A percentile compares a stretch with the other conserved stretches of the same genome.
phyloP scores from a whole-genome alignment of 2,329 filamentous ascomycete species.

The Penicillium brasilianum region DNA sequence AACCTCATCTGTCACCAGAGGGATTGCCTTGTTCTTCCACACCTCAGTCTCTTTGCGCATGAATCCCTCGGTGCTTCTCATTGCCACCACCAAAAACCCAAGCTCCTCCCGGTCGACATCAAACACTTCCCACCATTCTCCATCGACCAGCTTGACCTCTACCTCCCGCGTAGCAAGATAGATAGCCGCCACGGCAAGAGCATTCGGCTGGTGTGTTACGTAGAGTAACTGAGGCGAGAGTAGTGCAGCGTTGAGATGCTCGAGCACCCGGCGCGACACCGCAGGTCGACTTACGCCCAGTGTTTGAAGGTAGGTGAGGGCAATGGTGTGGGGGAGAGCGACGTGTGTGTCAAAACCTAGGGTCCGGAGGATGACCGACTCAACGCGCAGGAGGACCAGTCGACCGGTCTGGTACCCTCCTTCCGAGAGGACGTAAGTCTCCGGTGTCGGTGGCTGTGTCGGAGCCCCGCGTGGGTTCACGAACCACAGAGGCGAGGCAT shows the following conservation, averaged over 20 bases:
- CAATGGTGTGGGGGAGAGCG: conserved; percentile 81
- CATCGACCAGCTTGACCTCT: conserved; percentile 77
- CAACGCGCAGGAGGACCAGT: conserved; percentile 69
- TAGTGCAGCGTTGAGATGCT: conserved; percentile 83
- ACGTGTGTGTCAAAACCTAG: conserved; percentile 85
- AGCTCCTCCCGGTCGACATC: conserved; percentile 94
- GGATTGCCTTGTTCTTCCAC: conserved; percentile 59
- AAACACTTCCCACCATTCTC: conserved; percentile 97
- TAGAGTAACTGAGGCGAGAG: conserved; percentile 88
- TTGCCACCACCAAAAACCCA: conserved; percentile 85
- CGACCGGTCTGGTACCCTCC: conserved; percentile 70
- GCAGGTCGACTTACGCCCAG: conserved; percentile 69
- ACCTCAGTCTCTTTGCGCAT: conserved; percentile 63
- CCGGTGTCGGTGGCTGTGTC: conserved; percentile 49
- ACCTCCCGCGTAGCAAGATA: conserved; percentile 85
- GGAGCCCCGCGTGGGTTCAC: conserved; percentile 37
- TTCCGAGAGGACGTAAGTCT: conserved; percentile 73
- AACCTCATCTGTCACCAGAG: conserved; percentile 63
- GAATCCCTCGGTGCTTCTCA: conserved; percentile 78
- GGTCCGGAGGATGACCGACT: conserved; percentile 75
- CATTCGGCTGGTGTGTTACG: conserved; percentile 86
- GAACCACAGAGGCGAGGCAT: conserved; percentile 59
- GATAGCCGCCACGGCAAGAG: conserved; percentile 83
- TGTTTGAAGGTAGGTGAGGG: conserved; percentile 90
- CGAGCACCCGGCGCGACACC: conserved; percentile 69